Evolutionary conservation across 2,329 filamentous ascomycete species (phyloP).

Genomic region (Diaporthe helianthi): DNA sequence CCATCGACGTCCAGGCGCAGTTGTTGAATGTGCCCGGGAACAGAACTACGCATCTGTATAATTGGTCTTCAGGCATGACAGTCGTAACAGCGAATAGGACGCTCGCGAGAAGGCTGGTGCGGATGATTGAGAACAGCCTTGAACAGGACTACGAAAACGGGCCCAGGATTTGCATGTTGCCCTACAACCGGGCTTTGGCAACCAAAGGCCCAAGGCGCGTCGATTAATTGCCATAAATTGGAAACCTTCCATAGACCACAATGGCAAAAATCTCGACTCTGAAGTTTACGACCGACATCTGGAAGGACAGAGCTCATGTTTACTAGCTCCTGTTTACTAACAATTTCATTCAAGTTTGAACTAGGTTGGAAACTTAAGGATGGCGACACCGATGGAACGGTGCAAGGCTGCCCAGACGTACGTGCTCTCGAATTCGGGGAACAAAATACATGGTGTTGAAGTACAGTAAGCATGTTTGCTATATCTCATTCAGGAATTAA

Average conservation of each 20-base stretch:
- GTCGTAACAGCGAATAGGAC: constrained; percentile 32
- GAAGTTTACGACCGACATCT: neutral
- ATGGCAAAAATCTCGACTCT: neutral
- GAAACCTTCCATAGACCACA: neutral
- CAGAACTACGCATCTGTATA: constrained; percentile 25
- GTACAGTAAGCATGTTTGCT: neutral
- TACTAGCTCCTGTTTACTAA: too few relatives aligned
- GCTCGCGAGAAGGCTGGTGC: constrained; percentile 27
- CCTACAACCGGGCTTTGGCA: constrained; percentile 32
- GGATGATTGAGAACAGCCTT: constrained; percentile 28
- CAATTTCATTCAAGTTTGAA: too few relatives aligned
- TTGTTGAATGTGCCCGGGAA: constrained; percentile 24
- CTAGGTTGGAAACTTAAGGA: too few relatives aligned
- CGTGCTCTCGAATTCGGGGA: neutral
- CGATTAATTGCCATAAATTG: neutral
- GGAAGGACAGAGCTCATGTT: too few relatives aligned
- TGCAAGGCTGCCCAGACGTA: neutral
- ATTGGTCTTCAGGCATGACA: constrained; percentile 11
- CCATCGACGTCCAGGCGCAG: constrained; percentile 27
- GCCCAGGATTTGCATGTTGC: constrained; percentile 27
- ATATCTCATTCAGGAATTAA: neutral
- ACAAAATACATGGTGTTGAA: neutral
- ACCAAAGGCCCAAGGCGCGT: constrained; percentile 30
- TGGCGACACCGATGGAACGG: too few relatives aligned
- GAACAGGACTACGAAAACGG: constrained; percentile 28